These are phyloP conservation scores for Rhodotorula sp. DNA, from an alignment of 1,284 basidiomycete genomes.

Conservation along the genomic window DNA sequence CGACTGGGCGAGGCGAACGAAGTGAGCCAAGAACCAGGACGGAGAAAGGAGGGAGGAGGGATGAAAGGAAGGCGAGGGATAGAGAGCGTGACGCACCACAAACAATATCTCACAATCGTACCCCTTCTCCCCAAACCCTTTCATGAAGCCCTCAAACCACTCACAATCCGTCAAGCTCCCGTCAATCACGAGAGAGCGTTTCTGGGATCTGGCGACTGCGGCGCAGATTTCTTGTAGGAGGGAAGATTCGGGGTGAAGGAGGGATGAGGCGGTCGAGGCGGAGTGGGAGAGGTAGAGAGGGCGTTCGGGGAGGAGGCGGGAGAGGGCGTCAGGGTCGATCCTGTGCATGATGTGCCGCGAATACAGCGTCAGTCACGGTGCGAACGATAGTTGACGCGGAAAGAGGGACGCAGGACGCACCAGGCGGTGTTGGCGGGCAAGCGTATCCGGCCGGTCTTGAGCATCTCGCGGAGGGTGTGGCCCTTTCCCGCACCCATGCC, in stretches of 20 bases:
- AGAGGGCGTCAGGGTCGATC: constrained; percentile 44
- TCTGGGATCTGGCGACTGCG: constrained; percentile 29
- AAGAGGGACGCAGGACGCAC: constrained; percentile 11
- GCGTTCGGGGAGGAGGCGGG: constrained; percentile 41
- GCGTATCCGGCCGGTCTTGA: constrained; percentile 30
- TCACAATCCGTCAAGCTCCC: constrained; percentile 41
- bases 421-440: constrained; percentile 42
- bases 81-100: constrained; percentile 26
- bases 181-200: constrained; percentile 40
- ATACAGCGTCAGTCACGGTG: background rate
- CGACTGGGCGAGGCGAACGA: constrained; percentile 16
- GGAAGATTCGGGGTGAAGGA: constrained; percentile 41
- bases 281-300: constrained; percentile 37
- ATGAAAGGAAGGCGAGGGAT: background rate
- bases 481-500: constrained; percentile 45
- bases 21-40: background rate
- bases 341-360: constrained; percentile 3
- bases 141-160: constrained; percentile 42
- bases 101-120: constrained; percentile 43
- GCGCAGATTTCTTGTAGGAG: constrained; percentile 43
- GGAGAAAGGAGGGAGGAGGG: no score
- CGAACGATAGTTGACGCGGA: background rate
- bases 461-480: constrained; percentile 38
- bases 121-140: constrained; percentile 29
- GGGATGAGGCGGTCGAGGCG: constrained; percentile 25